Conservation (phyloP, 2,329 filamentous ascomycete genomes). For the Paraphaeosphaeria sporulosa region DNA sequence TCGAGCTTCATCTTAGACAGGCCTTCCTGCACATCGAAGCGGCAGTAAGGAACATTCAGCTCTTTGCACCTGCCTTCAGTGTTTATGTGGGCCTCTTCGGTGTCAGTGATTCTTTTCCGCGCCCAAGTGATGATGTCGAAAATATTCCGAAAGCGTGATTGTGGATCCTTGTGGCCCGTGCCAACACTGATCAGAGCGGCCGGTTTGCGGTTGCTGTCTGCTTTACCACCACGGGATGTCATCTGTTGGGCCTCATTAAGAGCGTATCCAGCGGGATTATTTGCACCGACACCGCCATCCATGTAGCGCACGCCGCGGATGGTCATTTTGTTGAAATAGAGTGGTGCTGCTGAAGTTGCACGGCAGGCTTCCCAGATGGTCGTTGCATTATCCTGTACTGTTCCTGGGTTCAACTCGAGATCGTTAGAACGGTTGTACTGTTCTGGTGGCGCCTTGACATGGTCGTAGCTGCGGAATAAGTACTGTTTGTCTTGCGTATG, state of each 20-base stretch:
- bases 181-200: slow-evolving; percentile 1
- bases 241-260: slow-evolving; percentile 8
- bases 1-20: slow-evolving; percentile 9
- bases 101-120: not conserved
- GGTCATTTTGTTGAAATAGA: slow-evolving; percentile 11
- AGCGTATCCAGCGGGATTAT: slow-evolving; percentile 5
- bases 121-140: slow-evolving; percentile 2
- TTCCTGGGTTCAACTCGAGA: not conserved
- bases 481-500: not conserved
- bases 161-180: slow-evolving; percentile 6
- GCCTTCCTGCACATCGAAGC: slow-evolving; percentile 1
- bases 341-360: slow-evolving; percentile 9
- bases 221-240: not conserved
- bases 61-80: not conserved
- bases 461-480: slow-evolving; percentile 9
- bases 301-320: slow-evolving; percentile 3
- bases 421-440: not conserved
- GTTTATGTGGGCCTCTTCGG: not conserved
- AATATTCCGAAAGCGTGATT: slow-evolving; percentile 3
- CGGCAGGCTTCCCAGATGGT: slow-evolving; percentile 8
- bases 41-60: not conserved
- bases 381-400: slow-evolving; percentile 1
- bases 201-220: not conserved
- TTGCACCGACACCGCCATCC: slow-evolving; percentile 5
- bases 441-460: not conserved